phyloP scores from a whole-genome alignment of 345 rosid species.

The Gossypium raimondii region DNA sequence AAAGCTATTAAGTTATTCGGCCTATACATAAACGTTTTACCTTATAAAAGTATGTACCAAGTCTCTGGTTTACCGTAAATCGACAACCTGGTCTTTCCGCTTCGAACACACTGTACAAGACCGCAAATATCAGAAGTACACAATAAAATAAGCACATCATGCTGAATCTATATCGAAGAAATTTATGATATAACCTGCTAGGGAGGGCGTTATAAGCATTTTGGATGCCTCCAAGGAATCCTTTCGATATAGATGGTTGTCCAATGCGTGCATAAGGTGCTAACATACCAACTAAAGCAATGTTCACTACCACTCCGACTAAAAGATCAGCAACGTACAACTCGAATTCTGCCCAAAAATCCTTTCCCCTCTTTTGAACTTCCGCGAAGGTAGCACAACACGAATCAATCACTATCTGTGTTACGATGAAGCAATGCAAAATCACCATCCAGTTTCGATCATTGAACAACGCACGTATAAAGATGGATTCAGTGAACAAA shows the following conservation, averaged over 20 bases:
- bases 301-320: conserved; percentile 76
- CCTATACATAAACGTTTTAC: conserved; percentile 20
- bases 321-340: conserved; percentile 83
- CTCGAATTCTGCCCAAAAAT: conserved; percentile 95
- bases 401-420: conserved; percentile 81
- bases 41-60: conserved; percentile 74
- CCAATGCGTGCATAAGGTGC: conserved; percentile 93
- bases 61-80: conserved; percentile 61
- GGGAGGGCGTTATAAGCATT: conserved; percentile 88
- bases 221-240: conserved; percentile 54
- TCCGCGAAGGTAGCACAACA: conserved; percentile 95
- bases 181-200: conserved; percentile 53
- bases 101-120: conserved; percentile 63
- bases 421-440: neutral
- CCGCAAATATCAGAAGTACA: neutral
- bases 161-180: neutral
- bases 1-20: neutral
- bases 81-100: conserved; percentile 82
- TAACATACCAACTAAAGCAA: conserved; percentile 90
- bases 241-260: conserved; percentile 53
- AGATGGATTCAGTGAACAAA: conserved; percentile 20
- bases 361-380: conserved; percentile 84
- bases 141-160: neutral
- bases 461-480: neutral
- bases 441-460: no score